These are phyloP conservation scores for Fusarium palustre DNA, from an alignment of 2,329 filamentous ascomycete species.

Conservation along the genomic window DNA sequence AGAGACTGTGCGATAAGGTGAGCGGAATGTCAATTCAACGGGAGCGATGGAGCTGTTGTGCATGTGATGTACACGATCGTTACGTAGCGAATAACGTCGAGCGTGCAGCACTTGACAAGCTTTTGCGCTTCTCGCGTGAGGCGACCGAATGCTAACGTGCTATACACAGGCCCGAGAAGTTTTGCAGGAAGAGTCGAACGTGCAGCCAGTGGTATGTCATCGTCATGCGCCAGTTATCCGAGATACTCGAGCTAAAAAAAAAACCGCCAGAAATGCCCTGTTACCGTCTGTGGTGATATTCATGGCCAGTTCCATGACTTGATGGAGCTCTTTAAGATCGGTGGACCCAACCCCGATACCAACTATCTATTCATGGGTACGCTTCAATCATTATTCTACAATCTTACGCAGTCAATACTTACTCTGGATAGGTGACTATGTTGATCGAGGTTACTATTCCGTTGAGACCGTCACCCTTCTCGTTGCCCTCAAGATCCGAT, in stretches of 20 bases:
- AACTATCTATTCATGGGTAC: slow-evolving; percentile 99
- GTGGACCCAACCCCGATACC: slow-evolving; percentile 96
- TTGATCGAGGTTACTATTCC: slow-evolving; percentile 98
- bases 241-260: slow-evolving; percentile 49
- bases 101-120: slow-evolving; percentile 30
- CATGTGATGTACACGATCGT: not conserved
- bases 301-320: slow-evolving; percentile 99
- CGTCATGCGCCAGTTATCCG: slow-evolving; percentile 18
- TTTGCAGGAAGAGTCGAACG: slow-evolving; percentile 96
- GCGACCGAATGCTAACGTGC: slow-evolving; percentile 48
- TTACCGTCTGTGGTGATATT: slow-evolving; percentile 98
- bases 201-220: slow-evolving; percentile 90
- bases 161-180: slow-evolving; percentile 85
- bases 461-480: slow-evolving; percentile 98
- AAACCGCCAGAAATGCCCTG: slow-evolving; percentile 86
- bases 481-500: slow-evolving; percentile 96
- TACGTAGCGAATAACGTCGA: slow-evolving; percentile 2
- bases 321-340: slow-evolving; percentile 99
- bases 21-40: slow-evolving; percentile 30
- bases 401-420: slow-evolving; percentile 18
- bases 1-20: slow-evolving; percentile 98
- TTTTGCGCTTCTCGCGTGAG: slow-evolving; percentile 49
- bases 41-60: slow-evolving; percentile 2
- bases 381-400: slow-evolving; percentile 43
- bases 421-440: slow-evolving; percentile 81